Conservation (phyloP, 306 rosid genomes). For the Quercus mongolica region DNA sequence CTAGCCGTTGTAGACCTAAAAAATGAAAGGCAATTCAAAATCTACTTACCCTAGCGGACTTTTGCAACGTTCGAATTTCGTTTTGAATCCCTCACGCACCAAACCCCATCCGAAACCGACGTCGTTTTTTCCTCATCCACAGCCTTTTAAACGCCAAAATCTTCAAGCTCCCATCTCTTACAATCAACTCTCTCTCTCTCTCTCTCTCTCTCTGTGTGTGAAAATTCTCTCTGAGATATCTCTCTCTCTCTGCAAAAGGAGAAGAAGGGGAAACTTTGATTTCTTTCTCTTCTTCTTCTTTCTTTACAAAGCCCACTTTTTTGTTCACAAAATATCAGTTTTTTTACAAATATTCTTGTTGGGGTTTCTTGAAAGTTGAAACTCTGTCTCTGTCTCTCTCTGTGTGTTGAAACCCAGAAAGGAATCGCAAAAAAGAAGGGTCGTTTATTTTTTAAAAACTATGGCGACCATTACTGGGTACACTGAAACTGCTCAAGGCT, state of each 20-base stretch:
- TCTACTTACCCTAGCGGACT: not conserved
- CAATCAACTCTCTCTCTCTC: conserved; percentile 1
- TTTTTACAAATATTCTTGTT: not conserved
- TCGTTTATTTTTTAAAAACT: too few relatives aligned
- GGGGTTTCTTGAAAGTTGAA: not conserved
- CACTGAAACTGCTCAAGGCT: conserved; percentile 36
- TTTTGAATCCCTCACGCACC: conserved; percentile 10
- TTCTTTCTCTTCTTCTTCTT: not conserved
- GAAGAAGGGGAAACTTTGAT: not conserved
- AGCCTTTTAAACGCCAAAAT: not conserved
- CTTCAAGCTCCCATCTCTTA: not conserved
- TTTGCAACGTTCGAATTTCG: conserved; percentile 34
- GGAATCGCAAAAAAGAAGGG: not conserved
- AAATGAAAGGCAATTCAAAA: not conserved
- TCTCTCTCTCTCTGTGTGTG: not conserved
- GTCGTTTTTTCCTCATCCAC: not conserved
- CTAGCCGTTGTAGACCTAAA: conserved; percentile 42
- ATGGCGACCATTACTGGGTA: conserved; percentile 64
- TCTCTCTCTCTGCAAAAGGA: not conserved
- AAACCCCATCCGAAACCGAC: not conserved
- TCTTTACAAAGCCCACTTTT: not conserved
- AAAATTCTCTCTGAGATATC: not conserved
- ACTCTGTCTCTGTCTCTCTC: not conserved
- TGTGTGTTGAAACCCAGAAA: not conserved
- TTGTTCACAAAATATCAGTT: not conserved